These are phyloP conservation scores for Endocarpon pusillum DNA, from an alignment of 495 filamentous ascomycete genomes.

Conservation along the genomic window DNA sequence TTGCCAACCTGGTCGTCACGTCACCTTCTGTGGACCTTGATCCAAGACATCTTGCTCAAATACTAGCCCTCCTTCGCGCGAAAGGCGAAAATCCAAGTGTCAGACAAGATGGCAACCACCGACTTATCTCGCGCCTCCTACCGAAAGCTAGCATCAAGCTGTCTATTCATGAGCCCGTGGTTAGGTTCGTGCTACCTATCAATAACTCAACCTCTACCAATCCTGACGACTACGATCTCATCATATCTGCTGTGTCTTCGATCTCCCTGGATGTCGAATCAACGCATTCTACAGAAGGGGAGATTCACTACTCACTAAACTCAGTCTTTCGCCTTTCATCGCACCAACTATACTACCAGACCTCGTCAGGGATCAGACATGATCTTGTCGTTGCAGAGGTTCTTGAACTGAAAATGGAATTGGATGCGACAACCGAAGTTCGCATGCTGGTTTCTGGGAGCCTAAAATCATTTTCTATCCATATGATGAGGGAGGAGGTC, in stretches of 20 bases:
- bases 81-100: conserved; percentile 27
- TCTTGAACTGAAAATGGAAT: conserved; percentile 67
- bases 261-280: conserved; percentile 86
- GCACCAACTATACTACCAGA: conserved; percentile 93
- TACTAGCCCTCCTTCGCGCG: conserved; percentile 54
- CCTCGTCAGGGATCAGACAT: conserved; percentile 58
- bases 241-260: conserved; percentile 86
- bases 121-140: conserved; percentile 73
- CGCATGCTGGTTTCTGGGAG: conserved; percentile 64
- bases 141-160: conserved; percentile 92
- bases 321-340: conserved; percentile 69
- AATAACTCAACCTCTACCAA: conserved; percentile 38
- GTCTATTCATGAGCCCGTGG: conserved; percentile 87
- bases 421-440: conserved; percentile 74
- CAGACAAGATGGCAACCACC: conserved; percentile 32
- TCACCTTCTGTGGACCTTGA: conserved; percentile 93
- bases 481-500: conserved; percentile 81
- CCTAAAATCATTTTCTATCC: conserved; percentile 71
- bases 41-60: conserved; percentile 74
- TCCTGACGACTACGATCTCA: conserved; percentile 66
- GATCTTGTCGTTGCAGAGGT: conserved; percentile 72
- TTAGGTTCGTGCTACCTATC: conserved; percentile 72
- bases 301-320: conserved; percentile 69
- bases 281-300: conserved; percentile 72
- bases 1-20: conserved; percentile 87